Evolutionary conservation across 2,329 filamentous ascomycete species (phyloP).

Genomic region (Aspergillus sp.): DNA sequence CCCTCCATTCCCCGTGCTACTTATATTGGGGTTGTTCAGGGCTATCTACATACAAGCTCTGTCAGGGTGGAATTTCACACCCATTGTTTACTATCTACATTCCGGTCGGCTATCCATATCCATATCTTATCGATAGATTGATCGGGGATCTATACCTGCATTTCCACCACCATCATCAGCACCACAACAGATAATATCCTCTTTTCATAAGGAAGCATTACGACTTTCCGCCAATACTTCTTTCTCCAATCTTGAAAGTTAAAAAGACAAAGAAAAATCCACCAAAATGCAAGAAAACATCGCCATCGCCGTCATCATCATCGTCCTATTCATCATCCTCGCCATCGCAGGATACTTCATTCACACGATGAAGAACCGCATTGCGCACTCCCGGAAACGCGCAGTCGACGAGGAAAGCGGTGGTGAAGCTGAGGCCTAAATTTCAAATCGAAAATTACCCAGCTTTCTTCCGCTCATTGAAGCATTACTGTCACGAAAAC

Average conservation of each 20-base stretch:
- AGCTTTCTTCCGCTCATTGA: too few species aligned
- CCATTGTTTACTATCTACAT: not conserved
- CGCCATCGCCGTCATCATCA: slow-evolving; percentile 53
- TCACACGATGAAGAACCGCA: slow-evolving; percentile 37
- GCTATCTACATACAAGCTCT: not conserved
- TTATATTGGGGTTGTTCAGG: not conserved
- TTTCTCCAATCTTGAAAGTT: not conserved
- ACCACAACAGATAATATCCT: too few species aligned
- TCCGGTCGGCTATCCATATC: not conserved
- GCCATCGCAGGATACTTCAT: slow-evolving; percentile 44
- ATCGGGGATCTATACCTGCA: too few species aligned
- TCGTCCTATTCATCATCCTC: slow-evolving; percentile 51
- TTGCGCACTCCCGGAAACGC: slow-evolving; percentile 33
- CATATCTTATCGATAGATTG: not conserved
- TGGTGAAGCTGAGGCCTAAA: slow-evolving; percentile 24
- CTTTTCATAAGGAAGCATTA: not conserved
- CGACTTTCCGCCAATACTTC: not conserved
- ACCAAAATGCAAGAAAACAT: slow-evolving; percentile 48
- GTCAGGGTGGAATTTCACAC: not conserved
- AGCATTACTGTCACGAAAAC: too few species aligned
- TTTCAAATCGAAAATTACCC: not conserved
- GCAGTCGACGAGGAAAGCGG: slow-evolving; percentile 36
- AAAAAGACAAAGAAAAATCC: not conserved
- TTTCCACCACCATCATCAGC: too few species aligned
- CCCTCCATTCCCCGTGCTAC: slow-evolving; percentile 5